Conservation (phyloP, 1,139 yeast genomes). For the Diutina neorugosa region DNA sequence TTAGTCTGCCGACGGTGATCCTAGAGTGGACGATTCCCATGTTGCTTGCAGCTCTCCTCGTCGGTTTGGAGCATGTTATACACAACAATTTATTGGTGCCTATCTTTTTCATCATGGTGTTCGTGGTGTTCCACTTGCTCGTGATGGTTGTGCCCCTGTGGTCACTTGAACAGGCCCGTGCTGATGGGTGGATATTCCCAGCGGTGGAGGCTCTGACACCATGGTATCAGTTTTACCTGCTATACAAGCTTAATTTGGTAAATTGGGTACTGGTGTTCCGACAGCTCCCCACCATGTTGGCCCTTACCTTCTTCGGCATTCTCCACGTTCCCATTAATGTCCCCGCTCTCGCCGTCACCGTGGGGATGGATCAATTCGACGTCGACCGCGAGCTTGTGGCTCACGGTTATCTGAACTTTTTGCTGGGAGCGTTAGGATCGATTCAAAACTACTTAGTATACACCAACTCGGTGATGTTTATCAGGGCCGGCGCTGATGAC, state of each 20-base stretch:
- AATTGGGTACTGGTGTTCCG: conserved; percentile 59
- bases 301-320: conserved; percentile 89
- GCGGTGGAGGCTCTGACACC: conserved; percentile 59
- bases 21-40: conserved; percentile 70
- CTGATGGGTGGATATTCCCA: conserved; percentile 75
- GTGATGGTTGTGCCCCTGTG: conserved; percentile 56
- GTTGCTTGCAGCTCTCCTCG: conserved; percentile 43
- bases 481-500: conserved; percentile 89
- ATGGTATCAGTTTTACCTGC: conserved; percentile 76
- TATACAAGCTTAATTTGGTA: conserved; percentile 59
- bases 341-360: conserved; percentile 89
- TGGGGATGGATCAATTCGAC: conserved; percentile 76
- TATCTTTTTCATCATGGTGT: conserved; percentile 60
- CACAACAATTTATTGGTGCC: conserved; percentile 79
- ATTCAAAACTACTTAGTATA: conserved; percentile 91
- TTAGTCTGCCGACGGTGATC: conserved; percentile 26
- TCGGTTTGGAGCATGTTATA: conserved; percentile 48
- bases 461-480: conserved; percentile 84
- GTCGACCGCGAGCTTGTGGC: conserved; percentile 90
- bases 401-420: conserved; percentile 84
- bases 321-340: conserved; percentile 95
- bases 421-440: conserved; percentile 77
- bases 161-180: conserved; percentile 48
- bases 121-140: conserved; percentile 54
- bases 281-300: conserved; percentile 87